Evolutionary conservation across 1,284 basidiomycete species (phyloP), one percentile per base, ranked within the genome.

Genomic region (Tylopilus sp.): DNA sequence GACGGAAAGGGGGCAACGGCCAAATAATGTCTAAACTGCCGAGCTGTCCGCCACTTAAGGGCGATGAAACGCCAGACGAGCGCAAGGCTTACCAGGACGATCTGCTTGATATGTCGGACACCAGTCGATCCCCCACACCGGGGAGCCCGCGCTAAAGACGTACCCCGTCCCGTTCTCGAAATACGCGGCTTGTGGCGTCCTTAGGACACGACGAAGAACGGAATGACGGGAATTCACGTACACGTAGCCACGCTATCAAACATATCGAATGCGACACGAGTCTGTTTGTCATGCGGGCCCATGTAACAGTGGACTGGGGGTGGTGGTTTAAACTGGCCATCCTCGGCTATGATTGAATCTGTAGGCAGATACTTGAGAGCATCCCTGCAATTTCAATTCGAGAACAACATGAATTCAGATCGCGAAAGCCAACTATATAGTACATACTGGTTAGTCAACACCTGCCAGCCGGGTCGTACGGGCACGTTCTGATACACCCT

Each of bases 81-180:
- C 10, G 13, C 26, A 12, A 21, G n/a, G 61, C 74, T 54, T 54
- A 88, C 87, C 60, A 41, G 69, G 57, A 44, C 82, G 76, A 44
- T 86, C 82, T 23, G 74, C 71, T 21, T 77, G 72, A 51, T 86
- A 77, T 16, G 84, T 81, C 1, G 93, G 92, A 64, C 91, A 92
- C 92, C 93, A 97, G 59, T 94, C 91, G 16, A 95, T 63, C 0
- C 82, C 89, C 84, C 88, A 92, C 13, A 91, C 86, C 0, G 89
- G 87, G 3, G 84, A 86, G 2, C 94, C 94, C 0, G 87, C 85
- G 54, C 86, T 88, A 67, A 96, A 85, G 0, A 92, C 71, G 54
- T 86, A 77, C 0, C 82, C 74, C 26, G 74, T 70, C 52, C 76
- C 57, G 16, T 58, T 63, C 36, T 55, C 52, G 3, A 66, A 55